Percentiles rank a stretch among this genome's conserved stretches.
Evolutionary conservation across 192 early-diverging fungal genomes (phyloP).

Genomic region (Entomortierella parvispora): DNA sequence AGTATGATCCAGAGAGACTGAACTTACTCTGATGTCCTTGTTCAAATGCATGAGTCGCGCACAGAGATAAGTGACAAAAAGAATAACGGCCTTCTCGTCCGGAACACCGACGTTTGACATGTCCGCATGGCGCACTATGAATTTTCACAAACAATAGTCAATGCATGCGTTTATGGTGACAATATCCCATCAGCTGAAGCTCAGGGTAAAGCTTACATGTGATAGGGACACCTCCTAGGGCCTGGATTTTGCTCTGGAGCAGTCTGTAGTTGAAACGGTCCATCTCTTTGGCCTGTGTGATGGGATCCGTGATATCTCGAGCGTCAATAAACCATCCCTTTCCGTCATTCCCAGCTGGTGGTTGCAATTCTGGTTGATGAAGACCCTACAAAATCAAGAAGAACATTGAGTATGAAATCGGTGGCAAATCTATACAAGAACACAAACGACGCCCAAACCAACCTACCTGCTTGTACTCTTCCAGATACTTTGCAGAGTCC

Average conservation of each 20-base stretch:
- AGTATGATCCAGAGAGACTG: background rate
- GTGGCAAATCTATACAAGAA: background rate
- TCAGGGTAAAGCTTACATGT: slow-evolving; percentile 51
- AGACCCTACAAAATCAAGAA: slow-evolving; percentile 23
- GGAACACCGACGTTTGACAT: slow-evolving; percentile 50
- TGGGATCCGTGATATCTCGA: slow-evolving; percentile 37
- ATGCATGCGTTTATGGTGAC: too few relatives aligned
- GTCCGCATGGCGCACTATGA: slow-evolving; percentile 50
- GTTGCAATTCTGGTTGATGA: slow-evolving; percentile 27
- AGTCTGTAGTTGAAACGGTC: slow-evolving; percentile 52
- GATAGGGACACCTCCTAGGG: slow-evolving; percentile 52
- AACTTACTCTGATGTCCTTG: slow-evolving; percentile 48
- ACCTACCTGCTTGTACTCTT: slow-evolving; percentile 43
- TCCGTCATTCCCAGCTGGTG: slow-evolving; percentile 15
- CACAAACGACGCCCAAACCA: background rate
- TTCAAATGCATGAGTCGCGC: slow-evolving; percentile 52
- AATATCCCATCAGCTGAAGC: too few relatives aligned
- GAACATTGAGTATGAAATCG: background rate
- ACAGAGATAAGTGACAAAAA: slow-evolving; percentile 54
- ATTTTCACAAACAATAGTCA: too few relatives aligned
- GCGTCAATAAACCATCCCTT: slow-evolving; percentile 50
- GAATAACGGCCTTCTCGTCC: slow-evolving; percentile 53
- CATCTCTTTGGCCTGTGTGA: slow-evolving; percentile 46
- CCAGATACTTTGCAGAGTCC: slow-evolving; percentile 45
- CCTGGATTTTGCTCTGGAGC: slow-evolving; percentile 47